phyloP scores from a whole-genome alignment of 1,284 basidiomycete genomes.

The Rhodotorula sp. region DNA sequence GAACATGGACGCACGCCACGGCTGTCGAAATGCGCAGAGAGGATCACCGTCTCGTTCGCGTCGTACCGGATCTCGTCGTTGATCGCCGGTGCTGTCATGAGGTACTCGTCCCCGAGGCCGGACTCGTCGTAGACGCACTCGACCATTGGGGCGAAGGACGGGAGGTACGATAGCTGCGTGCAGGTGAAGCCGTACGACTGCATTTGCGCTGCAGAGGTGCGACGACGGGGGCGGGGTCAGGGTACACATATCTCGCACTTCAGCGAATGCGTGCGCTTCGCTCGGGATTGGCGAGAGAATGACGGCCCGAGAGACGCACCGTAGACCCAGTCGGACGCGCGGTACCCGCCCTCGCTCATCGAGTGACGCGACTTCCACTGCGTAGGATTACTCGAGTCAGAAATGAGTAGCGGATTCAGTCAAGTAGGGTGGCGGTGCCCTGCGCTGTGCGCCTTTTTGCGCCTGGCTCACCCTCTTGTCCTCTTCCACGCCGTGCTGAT shows the following conservation, averaged over 20 bases:
- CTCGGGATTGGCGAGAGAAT: neutral
- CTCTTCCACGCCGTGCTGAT: conserved; percentile 15
- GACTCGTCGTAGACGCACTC: conserved; percentile 34
- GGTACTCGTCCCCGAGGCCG: conserved; percentile 1
- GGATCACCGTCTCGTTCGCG: conserved; percentile 43
- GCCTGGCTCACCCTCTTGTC: conserved; percentile 7
- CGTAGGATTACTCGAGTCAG: neutral
- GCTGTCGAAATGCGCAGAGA: conserved; percentile 46
- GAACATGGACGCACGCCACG: conserved; percentile 14
- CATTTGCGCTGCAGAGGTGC: conserved; percentile 18
- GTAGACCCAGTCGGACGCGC: conserved; percentile 29
- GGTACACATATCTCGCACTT: no score
- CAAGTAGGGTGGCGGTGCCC: no score
- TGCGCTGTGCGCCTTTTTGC: no score
- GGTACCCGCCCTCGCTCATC: conserved; percentile 30
- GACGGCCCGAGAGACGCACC: neutral
- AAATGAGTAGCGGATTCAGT: neutral
- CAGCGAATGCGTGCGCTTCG: no score
- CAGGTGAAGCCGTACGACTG: conserved; percentile 28
- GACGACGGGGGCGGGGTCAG: no score
- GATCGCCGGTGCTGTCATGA: neutral
- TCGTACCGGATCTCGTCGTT: neutral
- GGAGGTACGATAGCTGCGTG: conserved; percentile 21
- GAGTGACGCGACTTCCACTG: conserved; percentile 39
- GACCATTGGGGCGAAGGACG: conserved; percentile 34